Evolutionary conservation across 2,329 filamentous ascomycete genomes (phyloP).

Genomic region (Pseudogymnoascus sp.): DNA sequence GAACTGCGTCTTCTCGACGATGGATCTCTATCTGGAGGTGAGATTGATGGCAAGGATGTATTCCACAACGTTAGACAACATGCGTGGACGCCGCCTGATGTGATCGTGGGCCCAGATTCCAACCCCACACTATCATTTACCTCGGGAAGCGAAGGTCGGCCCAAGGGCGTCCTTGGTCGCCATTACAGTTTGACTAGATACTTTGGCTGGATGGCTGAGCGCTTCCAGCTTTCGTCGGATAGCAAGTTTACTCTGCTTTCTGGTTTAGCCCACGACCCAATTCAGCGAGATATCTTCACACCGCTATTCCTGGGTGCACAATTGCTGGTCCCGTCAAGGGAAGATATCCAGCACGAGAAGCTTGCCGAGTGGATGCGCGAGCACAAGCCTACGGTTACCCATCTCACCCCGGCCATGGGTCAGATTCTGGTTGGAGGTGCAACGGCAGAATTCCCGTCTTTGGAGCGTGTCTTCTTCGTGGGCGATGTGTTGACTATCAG

Average conservation of each 20-base stretch:
- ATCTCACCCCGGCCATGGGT: slow-evolving; percentile 93
- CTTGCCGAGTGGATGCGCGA: slow-evolving; percentile 82
- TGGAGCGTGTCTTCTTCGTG: slow-evolving; percentile 82
- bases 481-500: slow-evolving; percentile 81
- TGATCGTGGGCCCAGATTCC: slow-evolving; percentile 79
- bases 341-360: slow-evolving; percentile 79
- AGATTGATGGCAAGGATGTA: slow-evolving; percentile 56
- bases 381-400: slow-evolving; percentile 67
- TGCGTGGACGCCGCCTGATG: slow-evolving; percentile 50
- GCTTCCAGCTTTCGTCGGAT: slow-evolving; percentile 63
- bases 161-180: slow-evolving; percentile 79
- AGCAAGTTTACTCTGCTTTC: slow-evolving; percentile 75
- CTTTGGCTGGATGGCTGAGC: slow-evolving; percentile 87
- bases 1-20: slow-evolving; percentile 62
- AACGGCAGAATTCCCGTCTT: slow-evolving; percentile 62
- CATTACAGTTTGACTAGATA: slow-evolving; percentile 83
- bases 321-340: slow-evolving; percentile 67
- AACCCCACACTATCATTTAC: slow-evolving; percentile 69
- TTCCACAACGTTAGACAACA: slow-evolving; percentile 42
- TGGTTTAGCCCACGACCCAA: slow-evolving; percentile 72
- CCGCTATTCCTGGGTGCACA: slow-evolving; percentile 79
- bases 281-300: slow-evolving; percentile 74
- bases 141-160: slow-evolving; percentile 65
- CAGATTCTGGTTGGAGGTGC: slow-evolving; percentile 87
- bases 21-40: slow-evolving; percentile 63